These are phyloP conservation scores for Coemansia sp. DNA, from an alignment of 192 early-diverging fungal genomes.

Conservation along the genomic window DNA sequence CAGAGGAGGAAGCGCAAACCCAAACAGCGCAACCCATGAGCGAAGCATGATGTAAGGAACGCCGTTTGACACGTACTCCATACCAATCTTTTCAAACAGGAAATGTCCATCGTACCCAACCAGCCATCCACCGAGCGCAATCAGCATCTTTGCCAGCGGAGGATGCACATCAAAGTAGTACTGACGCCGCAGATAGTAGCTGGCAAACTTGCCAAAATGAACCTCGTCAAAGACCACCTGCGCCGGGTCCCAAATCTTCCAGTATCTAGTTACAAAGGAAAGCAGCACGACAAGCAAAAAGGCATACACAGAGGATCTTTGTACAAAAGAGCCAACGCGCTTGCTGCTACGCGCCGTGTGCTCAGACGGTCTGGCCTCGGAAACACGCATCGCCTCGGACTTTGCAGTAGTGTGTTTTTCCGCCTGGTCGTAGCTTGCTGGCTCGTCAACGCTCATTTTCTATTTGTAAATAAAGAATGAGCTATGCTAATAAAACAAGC, in stretches of 20 bases:
- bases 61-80: constrained; percentile 82
- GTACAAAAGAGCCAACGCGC: constrained; percentile 17
- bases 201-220: constrained; percentile 98
- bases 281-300: constrained; percentile 42
- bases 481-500: background rate
- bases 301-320: constrained; percentile 42
- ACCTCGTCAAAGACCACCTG: constrained; percentile 97
- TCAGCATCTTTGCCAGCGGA: constrained; percentile 90
- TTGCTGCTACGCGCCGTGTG: background rate
- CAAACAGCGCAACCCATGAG: constrained; percentile 74
- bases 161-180: constrained; percentile 99
- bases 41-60: constrained; percentile 91
- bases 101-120: constrained; percentile 91
- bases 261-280: constrained; percentile 68
- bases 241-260: constrained; percentile 67
- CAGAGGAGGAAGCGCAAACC: constrained; percentile 74
- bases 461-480: background rate
- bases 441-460: constrained; percentile 43
- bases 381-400: background rate
- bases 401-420: too few species aligned
- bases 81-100: constrained; percentile 84
- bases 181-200: constrained; percentile 85
- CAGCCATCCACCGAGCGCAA: constrained; percentile 76
- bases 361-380: background rate
- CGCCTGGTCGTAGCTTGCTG: constrained; percentile 11